Conservation (phyloP, 306 rosid species). For the Vigna reflexopilosa region DNA sequence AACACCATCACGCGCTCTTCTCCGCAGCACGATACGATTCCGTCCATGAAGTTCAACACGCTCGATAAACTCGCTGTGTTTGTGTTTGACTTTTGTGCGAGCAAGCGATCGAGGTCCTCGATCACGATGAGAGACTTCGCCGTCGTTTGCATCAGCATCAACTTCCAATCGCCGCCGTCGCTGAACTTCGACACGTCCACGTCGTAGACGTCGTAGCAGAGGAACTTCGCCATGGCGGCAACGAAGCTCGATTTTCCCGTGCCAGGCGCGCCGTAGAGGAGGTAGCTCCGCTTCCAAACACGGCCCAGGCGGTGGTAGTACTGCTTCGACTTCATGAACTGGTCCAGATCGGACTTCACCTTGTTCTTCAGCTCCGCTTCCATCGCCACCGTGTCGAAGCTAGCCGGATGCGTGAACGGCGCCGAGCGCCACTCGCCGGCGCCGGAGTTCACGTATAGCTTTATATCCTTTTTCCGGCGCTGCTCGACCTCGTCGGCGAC, state of each 20-base stretch:
- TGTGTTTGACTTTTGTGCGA: conserved; percentile 46
- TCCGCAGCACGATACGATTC: conserved; percentile 70
- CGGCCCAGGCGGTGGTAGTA: conserved; percentile 87
- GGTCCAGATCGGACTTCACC: conserved; percentile 81
- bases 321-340: conserved; percentile 78
- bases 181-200: conserved; percentile 67
- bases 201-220: conserved; percentile 80
- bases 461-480: conserved; percentile 62
- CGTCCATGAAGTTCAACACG: conserved; percentile 88
- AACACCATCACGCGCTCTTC: conserved; percentile 91
- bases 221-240: conserved; percentile 89
- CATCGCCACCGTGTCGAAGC: conserved; percentile 75
- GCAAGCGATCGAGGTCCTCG: conserved; percentile 78
- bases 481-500: conserved; percentile 74
- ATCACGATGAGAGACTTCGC: conserved; percentile 74
- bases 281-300: conserved; percentile 91
- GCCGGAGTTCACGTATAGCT: conserved; percentile 56
- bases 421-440: conserved; percentile 69
- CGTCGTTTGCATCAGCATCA: conserved; percentile 66
- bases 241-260: conserved; percentile 87
- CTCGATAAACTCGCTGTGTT: conserved; percentile 58
- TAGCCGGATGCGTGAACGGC: conserved; percentile 82
- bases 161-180: conserved; percentile 68
- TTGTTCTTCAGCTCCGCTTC: conserved; percentile 76
- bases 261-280: conserved; percentile 82